phyloP scores from a whole-genome alignment of 2,329 filamentous ascomycete species.

The Fusarium praegraminearum region DNA sequence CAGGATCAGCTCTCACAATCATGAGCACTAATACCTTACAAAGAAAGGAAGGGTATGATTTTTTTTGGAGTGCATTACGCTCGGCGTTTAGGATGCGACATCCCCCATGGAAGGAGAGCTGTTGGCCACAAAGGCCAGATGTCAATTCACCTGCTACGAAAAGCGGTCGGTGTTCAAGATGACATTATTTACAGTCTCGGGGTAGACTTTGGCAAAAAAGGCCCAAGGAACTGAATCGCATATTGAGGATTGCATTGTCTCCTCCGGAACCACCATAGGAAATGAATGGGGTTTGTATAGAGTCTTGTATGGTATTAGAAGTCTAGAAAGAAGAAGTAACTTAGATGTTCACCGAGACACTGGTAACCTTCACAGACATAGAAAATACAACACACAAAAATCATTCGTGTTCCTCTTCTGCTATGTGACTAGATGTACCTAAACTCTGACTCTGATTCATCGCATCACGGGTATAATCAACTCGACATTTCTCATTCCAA shows the following conservation, averaged over 20 bases:
- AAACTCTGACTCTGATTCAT: neutral
- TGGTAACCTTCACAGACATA: neutral
- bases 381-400: conserved; percentile 1
- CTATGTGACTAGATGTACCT: neutral
- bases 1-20: neutral
- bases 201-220: neutral
- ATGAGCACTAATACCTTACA: neutral
- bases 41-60: neutral
- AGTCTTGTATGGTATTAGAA: neutral
- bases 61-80: neutral
- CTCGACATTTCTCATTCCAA: neutral
- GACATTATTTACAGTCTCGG: neutral
- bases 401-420: neutral
- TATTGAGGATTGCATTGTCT: conserved; percentile 1
- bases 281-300: conserved; percentile 4
- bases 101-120: neutral
- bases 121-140: neutral
- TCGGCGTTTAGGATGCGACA: neutral
- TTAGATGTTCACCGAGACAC: conserved; percentile 5
- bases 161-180: neutral
- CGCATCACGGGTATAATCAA: neutral
- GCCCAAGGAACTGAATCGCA: neutral
- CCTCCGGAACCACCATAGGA: neutral
- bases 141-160: neutral
- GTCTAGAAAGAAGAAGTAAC: conserved; percentile 1